A percentile compares a stretch with the other conserved stretches of the same genome.
Evolutionary conservation across 306 rosid species (phyloP).

Genomic region (Trifolium pratense): DNA sequence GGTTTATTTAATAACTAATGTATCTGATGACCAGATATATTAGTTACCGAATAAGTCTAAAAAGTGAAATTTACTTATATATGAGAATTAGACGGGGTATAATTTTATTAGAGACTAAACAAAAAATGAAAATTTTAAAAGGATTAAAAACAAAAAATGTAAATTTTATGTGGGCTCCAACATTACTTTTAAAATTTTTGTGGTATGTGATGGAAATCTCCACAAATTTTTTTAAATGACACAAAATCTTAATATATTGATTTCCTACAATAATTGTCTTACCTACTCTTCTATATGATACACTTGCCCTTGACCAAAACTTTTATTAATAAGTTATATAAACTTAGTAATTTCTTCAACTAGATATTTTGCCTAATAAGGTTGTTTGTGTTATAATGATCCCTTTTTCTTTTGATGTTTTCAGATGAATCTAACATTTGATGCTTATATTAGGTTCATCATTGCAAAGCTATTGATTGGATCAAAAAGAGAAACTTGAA

Average conservation of each 20-base stretch:
- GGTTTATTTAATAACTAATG: too few relatives aligned
- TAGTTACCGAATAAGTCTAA: too few relatives aligned
- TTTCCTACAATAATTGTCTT: conserved; percentile 46
- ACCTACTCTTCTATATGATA: conserved; percentile 14
- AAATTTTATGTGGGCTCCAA: conserved; percentile 39
- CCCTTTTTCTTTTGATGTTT: not conserved
- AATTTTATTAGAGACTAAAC: not conserved
- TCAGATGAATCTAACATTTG: conserved; percentile 9
- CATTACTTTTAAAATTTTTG: not conserved
- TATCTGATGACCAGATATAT: too few relatives aligned
- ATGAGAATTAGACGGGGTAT: not conserved
- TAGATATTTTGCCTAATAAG: conserved; percentile 30
- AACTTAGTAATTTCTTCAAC: conserved; percentile 37
- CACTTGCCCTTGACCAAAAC: conserved; percentile 22
- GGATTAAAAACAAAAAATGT: not conserved
- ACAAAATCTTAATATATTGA: conserved; percentile 39
- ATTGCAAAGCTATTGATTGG: conserved; percentile 22
- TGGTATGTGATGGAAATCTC: conserved; percentile 37
- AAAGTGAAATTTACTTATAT: too few relatives aligned
- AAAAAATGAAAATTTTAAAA: not conserved
- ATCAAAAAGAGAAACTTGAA: conserved; percentile 36
- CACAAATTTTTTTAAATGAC: conserved; percentile 33
- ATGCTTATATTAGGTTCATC: conserved; percentile 42
- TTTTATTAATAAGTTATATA: conserved; percentile 33
- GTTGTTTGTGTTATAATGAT: conserved; percentile 30